These are phyloP conservation scores for Draba incana DNA, from an alignment of 345 rosid genomes.

Conservation along the genomic window DNA sequence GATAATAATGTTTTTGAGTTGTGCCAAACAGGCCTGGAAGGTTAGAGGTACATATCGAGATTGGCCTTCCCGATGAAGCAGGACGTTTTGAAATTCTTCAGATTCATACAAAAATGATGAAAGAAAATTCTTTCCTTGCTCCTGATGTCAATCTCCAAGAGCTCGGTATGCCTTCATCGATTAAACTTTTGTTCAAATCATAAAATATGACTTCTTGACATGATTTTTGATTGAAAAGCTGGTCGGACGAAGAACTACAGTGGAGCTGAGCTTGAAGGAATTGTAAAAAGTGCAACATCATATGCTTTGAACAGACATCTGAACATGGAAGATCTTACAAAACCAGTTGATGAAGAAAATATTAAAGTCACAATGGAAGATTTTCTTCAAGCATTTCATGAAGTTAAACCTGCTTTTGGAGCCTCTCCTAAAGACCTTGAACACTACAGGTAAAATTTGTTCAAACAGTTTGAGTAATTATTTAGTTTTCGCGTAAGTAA, in stretches of 20 bases:
- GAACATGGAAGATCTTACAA: slow-evolving; percentile 79
- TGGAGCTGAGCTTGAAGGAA: slow-evolving; percentile 98
- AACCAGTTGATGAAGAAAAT: slow-evolving; percentile 90
- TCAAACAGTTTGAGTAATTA: neutral
- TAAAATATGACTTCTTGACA: neutral
- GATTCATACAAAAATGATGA: slow-evolving; percentile 92
- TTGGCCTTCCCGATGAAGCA: slow-evolving; percentile 87
- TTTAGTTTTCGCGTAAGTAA: neutral
- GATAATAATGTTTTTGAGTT: slow-evolving; percentile 24
- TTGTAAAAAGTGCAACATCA: slow-evolving; percentile 92
- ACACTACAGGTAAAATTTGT: slow-evolving; percentile 62
- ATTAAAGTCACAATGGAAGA: slow-evolving; percentile 90
- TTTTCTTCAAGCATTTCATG: slow-evolving; percentile 67
- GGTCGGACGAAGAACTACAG: slow-evolving; percentile 88
- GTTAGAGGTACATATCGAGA: slow-evolving; percentile 91
- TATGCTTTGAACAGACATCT: slow-evolving; percentile 82
- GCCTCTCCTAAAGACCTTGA: slow-evolving; percentile 85
- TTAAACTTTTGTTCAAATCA: neutral
- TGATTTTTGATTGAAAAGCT: slow-evolving; percentile 47
- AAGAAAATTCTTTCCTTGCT: slow-evolving; percentile 83
- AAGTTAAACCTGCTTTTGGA: slow-evolving; percentile 80
- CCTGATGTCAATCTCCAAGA: slow-evolving; percentile 76
- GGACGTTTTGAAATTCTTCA: slow-evolving; percentile 89
- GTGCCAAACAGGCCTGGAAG: slow-evolving; percentile 70
- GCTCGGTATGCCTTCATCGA: slow-evolving; percentile 60